phyloP scores from a whole-genome alignment of 352 stramenopile genomes.

The Halophytophthora polymorphica region DNA sequence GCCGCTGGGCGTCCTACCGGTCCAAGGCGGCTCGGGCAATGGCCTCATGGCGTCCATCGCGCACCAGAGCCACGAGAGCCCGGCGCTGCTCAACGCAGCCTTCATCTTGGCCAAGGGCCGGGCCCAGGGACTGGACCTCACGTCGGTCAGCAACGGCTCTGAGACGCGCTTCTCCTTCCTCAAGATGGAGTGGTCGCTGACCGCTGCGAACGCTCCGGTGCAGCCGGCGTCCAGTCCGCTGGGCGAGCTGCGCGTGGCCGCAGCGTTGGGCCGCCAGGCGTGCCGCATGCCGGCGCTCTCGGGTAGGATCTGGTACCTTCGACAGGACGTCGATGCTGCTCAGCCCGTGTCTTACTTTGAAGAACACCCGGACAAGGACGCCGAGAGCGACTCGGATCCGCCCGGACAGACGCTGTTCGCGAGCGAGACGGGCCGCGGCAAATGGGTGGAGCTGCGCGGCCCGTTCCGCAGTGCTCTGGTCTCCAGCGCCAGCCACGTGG shows the following conservation, averaged over 20 bases:
- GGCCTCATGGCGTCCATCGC: slow-evolving; percentile 49
- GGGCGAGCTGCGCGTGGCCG: slow-evolving; percentile 46
- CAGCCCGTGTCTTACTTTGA: slow-evolving; percentile 30
- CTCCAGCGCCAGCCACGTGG: slow-evolving; percentile 36
- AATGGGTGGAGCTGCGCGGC: slow-evolving; percentile 23
- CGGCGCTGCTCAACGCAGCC: slow-evolving; percentile 32
- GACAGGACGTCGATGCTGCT: slow-evolving; percentile 11
- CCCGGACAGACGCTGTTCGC: slow-evolving; percentile 20
- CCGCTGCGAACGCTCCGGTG: slow-evolving; percentile 53
- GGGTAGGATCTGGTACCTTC: slow-evolving; percentile 30
- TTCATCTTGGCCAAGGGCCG: slow-evolving; percentile 51
- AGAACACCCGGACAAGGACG: slow-evolving; percentile 7
- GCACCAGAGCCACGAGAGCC: slow-evolving; percentile 25
- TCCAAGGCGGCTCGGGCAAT: slow-evolving; percentile 35
- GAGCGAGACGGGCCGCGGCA: slow-evolving; percentile 13
- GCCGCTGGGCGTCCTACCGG: slow-evolving; percentile 43
- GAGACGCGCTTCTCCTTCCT: slow-evolving; percentile 61
- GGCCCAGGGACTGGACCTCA: slow-evolving; percentile 52
- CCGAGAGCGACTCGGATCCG: not conserved
- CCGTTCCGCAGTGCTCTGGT: slow-evolving; percentile 41
- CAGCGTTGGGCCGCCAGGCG: slow-evolving; percentile 38
- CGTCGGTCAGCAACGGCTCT: slow-evolving; percentile 36
- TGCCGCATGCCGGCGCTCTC: slow-evolving; percentile 27
- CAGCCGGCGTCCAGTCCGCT: slow-evolving; percentile 49
- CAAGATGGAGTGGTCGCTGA: slow-evolving; percentile 63